Conservation (phyloP, 805 yeast genomes). For the Saturnispora besseyi region DNA sequence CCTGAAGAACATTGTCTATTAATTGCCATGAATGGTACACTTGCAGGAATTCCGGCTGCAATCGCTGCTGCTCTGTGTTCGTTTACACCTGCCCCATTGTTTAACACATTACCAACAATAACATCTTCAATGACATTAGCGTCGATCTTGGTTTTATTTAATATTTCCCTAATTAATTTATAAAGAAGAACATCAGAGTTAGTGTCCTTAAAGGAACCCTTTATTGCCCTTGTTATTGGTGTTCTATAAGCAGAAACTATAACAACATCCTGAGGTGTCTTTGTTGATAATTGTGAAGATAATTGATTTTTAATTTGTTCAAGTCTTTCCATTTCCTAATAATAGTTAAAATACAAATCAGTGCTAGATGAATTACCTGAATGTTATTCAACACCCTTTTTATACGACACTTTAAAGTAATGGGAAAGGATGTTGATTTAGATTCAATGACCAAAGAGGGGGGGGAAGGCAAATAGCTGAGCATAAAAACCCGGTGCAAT, state of each 20-base stretch:
- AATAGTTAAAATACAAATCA: too few relatives aligned
- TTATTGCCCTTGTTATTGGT: conserved; percentile 79
- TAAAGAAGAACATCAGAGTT: conserved; percentile 71
- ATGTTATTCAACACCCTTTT: background rate
- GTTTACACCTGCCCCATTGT: conserved; percentile 88
- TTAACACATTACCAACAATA: conserved; percentile 84
- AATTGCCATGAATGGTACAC: conserved; percentile 69
- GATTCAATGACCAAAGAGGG: too few relatives aligned
- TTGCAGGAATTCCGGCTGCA: conserved; percentile 83
- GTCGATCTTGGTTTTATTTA: conserved; percentile 46
- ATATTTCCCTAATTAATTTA: conserved; percentile 52
- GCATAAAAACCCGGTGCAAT: background rate
- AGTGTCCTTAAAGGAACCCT: conserved; percentile 77
- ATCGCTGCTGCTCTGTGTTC: conserved; percentile 90
- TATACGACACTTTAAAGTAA: background rate
- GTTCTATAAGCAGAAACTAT: conserved; percentile 87
- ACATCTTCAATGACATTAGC: conserved; percentile 64
- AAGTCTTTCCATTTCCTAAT: conserved; percentile 13
- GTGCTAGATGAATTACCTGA: too few relatives aligned
- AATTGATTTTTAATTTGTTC: conserved; percentile 11
- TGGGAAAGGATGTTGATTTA: too few relatives aligned
- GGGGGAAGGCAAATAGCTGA: too few relatives aligned
- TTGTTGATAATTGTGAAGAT: conserved; percentile 31
- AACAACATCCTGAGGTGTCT: conserved; percentile 82
- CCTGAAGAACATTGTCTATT: conserved; percentile 97